A percentile compares a stretch with the other conserved stretches of the same genome.
Evolutionary conservation across 768 basidiomycete species (phyloP).

Genomic region (Daedaleopsis nitida): DNA sequence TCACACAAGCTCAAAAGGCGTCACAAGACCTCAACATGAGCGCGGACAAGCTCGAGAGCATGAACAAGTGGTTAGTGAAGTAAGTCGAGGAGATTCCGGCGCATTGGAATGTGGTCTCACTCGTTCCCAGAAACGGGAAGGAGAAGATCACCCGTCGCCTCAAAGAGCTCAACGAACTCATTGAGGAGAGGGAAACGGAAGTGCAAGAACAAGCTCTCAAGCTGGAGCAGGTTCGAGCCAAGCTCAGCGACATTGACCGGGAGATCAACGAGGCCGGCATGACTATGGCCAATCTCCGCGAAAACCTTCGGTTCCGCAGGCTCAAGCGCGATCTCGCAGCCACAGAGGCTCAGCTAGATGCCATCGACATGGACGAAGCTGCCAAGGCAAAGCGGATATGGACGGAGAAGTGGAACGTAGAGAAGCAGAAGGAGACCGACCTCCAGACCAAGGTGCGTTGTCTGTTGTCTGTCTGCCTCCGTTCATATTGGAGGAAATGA

Average conservation of each 20-base stretch:
- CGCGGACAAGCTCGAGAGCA: slow-evolving; percentile 59
- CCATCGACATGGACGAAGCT: slow-evolving; percentile 82
- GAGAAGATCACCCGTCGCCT: slow-evolving; percentile 64
- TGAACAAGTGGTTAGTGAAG: slow-evolving; percentile 69
- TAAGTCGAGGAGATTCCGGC: slow-evolving; percentile 33
- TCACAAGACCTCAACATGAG: slow-evolving; percentile 69
- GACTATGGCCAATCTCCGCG: slow-evolving; percentile 68
- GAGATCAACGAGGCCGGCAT: slow-evolving; percentile 80
- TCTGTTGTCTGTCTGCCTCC: not conserved
- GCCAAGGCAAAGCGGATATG: slow-evolving; percentile 84
- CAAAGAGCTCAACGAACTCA: slow-evolving; percentile 56
- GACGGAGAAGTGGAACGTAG: slow-evolving; percentile 72
- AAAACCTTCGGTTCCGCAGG: slow-evolving; percentile 80
- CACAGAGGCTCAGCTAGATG: slow-evolving; percentile 71
- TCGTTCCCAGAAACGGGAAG: slow-evolving; percentile 62
- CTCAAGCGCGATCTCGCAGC: slow-evolving; percentile 65
- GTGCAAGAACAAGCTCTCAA: slow-evolving; percentile 44
- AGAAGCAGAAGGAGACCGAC: slow-evolving; percentile 72
- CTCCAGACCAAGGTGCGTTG: slow-evolving; percentile 64
- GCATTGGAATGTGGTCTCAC: not conserved
- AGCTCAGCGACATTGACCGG: slow-evolving; percentile 64
- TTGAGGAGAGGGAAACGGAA: slow-evolving; percentile 49
- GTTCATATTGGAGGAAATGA: not conserved
- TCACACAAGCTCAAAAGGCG: slow-evolving; percentile 52
- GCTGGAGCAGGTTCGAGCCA: slow-evolving; percentile 42